Evolutionary conservation across 2,329 filamentous ascomycete species (phyloP), one percentile per base, ranked within the genome.

Genomic region (Trichothecium sympodiale): DNA sequence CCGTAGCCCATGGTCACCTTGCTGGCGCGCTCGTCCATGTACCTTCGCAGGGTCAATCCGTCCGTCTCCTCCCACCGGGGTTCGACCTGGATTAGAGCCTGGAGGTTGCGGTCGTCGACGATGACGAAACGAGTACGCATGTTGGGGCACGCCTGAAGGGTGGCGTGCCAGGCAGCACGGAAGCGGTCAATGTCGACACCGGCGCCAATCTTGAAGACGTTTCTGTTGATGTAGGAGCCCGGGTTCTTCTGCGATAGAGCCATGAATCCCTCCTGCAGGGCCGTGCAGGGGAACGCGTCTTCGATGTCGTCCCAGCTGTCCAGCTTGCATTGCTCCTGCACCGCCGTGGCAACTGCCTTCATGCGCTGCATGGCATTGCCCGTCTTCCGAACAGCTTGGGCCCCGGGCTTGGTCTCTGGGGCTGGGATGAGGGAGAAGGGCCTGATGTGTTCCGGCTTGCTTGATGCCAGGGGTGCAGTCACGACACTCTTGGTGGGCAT

Each of bases 211-310:
- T 38, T 17, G 28, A 43, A 35, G 17, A 44, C 38, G 30, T 37
- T 42, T 6, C 44, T 35, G 4, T 41, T 32, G 10, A 46, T 37
- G 33, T 49, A 49, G 15, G 39, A 39, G 2, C 46, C 43, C 0
- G 43, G 31, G 6, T 36, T 12, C 40, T 62, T 63, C 35, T 55
- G 52, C 8, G 67, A 61, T 4, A 71, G 44, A 2, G 64, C 62
- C 47, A 72, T 59, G 3, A 71, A 53, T 4, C 61, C 64, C 43
- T 67, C 64, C 39, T 72, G 67, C 1, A 69, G 46, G 1, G 65
- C 55, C 0, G 65, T 65, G 45, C 64, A 65, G 1, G 67, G 67
- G 33, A 67, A 71, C 0, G 65, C 48, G 36, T 71, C 66, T 33
- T 68, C 59, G 6, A 67, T 47, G 13, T 20, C 25, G 42, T 46